Evolutionary conservation across 164 flowering plant genomes (phyloP).

Genomic region (Pachysandra terminalis): DNA sequence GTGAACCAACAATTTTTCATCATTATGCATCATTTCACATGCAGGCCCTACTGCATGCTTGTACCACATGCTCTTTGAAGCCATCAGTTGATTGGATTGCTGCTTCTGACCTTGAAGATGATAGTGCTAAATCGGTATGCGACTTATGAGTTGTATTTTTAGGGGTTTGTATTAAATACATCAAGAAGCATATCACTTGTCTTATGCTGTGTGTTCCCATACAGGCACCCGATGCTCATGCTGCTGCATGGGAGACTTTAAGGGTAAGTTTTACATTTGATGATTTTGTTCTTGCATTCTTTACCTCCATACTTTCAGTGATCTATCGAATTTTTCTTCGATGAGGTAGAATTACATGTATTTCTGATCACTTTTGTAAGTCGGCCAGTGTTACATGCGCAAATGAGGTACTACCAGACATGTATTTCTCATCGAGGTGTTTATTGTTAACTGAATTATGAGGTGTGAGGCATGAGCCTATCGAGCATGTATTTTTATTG

Average conservation of each 20-base stretch:
- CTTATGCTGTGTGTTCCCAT: slow-evolving; percentile 12
- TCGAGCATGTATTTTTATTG: too few species aligned
- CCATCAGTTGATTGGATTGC: slow-evolving; percentile 95
- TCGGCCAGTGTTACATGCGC: too few species aligned
- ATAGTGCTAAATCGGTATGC: slow-evolving; percentile 59
- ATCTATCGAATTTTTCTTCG: neutral
- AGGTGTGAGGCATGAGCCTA: too few species aligned
- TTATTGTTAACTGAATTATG: too few species aligned
- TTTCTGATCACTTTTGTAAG: too few species aligned
- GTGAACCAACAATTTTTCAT: neutral
- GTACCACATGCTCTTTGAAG: slow-evolving; percentile 82
- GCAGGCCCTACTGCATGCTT: slow-evolving; percentile 97
- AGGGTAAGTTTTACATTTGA: slow-evolving; percentile 40
- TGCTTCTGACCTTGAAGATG: slow-evolving; percentile 98
- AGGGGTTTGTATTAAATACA: neutral
- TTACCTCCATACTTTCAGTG: neutral
- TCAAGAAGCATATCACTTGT: neutral
- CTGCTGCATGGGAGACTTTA: slow-evolving; percentile 85
- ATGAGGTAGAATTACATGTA: neutral
- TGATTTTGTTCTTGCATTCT: neutral
- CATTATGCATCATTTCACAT: slow-evolving; percentile 7
- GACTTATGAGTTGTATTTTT: neutral
- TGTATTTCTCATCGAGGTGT: too few species aligned
- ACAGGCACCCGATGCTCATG: slow-evolving; percentile 90
- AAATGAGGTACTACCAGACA: too few species aligned